Evolutionary conservation across 2,329 filamentous ascomycete genomes (phyloP).

Genomic region (Neospermospora avenae): DNA sequence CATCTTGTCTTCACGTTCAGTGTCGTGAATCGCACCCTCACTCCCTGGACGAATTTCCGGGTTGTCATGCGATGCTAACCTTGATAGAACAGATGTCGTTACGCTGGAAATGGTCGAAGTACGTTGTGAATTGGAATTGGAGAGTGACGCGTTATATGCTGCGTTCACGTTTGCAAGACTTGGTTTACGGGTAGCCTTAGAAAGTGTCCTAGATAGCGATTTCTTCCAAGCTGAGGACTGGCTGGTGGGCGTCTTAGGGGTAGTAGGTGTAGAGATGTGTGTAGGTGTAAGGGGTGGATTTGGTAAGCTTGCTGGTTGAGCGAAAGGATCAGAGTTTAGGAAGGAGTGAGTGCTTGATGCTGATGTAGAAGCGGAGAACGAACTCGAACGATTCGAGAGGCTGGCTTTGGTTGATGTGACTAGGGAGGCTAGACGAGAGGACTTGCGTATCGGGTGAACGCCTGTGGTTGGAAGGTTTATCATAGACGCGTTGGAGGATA

Average conservation of each 20-base stretch:
- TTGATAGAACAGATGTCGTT: neutral
- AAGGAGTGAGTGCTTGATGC: constrained; percentile 23
- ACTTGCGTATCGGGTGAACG: constrained; percentile 17
- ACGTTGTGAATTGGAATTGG: neutral
- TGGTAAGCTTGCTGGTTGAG: constrained; percentile 1
- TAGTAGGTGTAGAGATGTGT: constrained; percentile 3
- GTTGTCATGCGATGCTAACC: constrained; percentile 5
- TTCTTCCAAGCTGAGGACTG: constrained; percentile 24
- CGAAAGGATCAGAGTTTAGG: constrained; percentile 30
- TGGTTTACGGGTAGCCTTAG: constrained; percentile 21
- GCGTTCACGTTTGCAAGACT: constrained; percentile 23
- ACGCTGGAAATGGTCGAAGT: neutral
- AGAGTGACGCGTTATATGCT: constrained; percentile 12
- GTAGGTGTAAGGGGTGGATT: constrained; percentile 7
- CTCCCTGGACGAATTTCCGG: neutral
- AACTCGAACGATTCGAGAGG: constrained; percentile 1
- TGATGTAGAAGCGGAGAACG: neutral
- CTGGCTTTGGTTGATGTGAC: constrained; percentile 19
- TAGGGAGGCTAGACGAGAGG: constrained; percentile 20
- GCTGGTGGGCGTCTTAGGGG: constrained; percentile 26
- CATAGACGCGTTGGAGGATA: constrained; percentile 8
- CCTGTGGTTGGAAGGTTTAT: constrained; percentile 6
- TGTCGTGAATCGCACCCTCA: neutral
- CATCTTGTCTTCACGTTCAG: neutral
- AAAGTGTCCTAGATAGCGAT: constrained; percentile 18